Base-by-base conservation (phyloP, 106 monocot genomes). In the Dendrobium nobile region DNA sequence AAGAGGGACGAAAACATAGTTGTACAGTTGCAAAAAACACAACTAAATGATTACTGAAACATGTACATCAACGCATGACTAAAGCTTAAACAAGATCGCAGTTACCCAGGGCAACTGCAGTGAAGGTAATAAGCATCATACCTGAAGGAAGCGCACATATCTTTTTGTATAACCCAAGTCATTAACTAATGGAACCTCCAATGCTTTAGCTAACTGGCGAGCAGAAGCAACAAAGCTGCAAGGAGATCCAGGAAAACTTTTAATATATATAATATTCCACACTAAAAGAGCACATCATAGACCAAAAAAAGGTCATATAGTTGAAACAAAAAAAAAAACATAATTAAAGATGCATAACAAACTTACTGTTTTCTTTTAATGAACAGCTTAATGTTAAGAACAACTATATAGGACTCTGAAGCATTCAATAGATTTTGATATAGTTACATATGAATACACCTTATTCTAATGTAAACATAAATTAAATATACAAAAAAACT, bases 111-210 rank as follows among this genome's bases (percentile, higher is more conserved):
- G 13, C 22, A 76, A 76, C 0, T 51, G 11, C 74, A 74, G 27
- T 76, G 51, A 76, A 76, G 43, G 2, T 15, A 51, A 11, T 48
- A 48, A 76, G 47, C 48, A 51, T 17, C 40, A 8, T 84, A 92
- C 92, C 92, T 92, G 92, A 79, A 90, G 92, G 80, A 89, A 92
- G 6, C 92, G 89, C 20, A 92, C 87, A 81, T 90, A 92, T 92
- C 92, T 84, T 84, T 92, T 92, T 41, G 92, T 89, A 76, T 90
- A 92, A 75, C 92, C 92, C 77, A 92, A 81, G 78, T 92, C 92
- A 88, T 92, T 92, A 56, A 92, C 89, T 26, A 90, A 84, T 18
- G 92, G 92, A 5, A 88, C 89, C 87, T 92, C 92, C 73, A 92
- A 81, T 55, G 92, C 84, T 86, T 89, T 92, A 65, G 89, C 89